Conservation (phyloP, 345 rosid genomes). For the Streptanthus diversifolius region DNA sequence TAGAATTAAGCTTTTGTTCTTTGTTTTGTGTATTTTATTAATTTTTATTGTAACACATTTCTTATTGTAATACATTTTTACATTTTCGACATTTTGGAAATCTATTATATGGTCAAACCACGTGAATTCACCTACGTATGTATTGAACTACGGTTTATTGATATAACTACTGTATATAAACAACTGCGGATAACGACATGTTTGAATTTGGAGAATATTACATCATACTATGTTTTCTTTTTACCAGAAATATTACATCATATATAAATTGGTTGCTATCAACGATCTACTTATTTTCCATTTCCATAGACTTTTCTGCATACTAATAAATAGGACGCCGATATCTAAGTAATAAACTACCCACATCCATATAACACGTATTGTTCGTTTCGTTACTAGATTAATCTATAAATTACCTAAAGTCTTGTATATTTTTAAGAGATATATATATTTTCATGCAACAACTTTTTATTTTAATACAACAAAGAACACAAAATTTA, state of each 20-base stretch:
- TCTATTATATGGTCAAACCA: conserved; percentile 18
- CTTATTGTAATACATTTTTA: not conserved
- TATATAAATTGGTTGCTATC: not conserved
- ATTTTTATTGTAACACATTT: not conserved
- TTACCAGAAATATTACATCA: not conserved
- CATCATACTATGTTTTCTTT: not conserved
- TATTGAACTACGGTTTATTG: conserved; percentile 15
- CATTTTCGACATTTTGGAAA: conserved; percentile 1
- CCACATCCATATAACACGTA: not conserved
- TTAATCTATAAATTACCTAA: not conserved
- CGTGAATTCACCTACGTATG: conserved; percentile 23
- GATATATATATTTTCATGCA: too few relatives aligned
- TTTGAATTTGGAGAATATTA: not conserved
- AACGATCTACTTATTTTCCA: not conserved
- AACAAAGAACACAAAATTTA: not conserved
- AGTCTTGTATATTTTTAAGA: not conserved
- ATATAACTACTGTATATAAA: not conserved
- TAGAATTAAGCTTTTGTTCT: not conserved
- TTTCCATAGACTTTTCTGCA: conserved; percentile 22
- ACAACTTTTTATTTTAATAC: too few relatives aligned
- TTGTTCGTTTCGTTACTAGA: not conserved
- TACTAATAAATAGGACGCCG: not conserved
- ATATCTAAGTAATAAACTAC: not conserved
- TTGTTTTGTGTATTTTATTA: not conserved
- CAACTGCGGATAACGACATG: conserved; percentile 5